A percentile compares a stretch with the other conserved stretches of the same genome.
phyloP scores from a whole-genome alignment of 306 rosid species.

The Prunus mongolica region DNA sequence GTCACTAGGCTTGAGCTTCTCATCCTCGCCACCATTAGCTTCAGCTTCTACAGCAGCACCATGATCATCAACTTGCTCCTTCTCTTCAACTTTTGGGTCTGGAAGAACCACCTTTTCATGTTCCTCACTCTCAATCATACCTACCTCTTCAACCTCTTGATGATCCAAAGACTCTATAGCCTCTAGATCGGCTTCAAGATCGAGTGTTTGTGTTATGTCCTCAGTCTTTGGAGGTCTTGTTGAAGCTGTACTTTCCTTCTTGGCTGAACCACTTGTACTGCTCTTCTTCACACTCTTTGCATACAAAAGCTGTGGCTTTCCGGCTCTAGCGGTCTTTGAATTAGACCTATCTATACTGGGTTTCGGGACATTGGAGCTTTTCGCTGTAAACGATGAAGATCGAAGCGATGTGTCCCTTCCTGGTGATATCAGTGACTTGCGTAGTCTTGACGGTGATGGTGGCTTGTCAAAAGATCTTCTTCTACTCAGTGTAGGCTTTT shows the following conservation, averaged over 20 bases:
- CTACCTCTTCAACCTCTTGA: slow-evolving; percentile 10
- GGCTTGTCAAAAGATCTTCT: slow-evolving; percentile 89
- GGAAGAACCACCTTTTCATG: not conserved
- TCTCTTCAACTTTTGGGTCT: slow-evolving; percentile 16
- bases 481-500: slow-evolving; percentile 39
- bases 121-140: slow-evolving; percentile 2
- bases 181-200: slow-evolving; percentile 21
- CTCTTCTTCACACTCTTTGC: slow-evolving; percentile 32
- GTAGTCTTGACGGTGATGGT: slow-evolving; percentile 46
- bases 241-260: slow-evolving; percentile 28
- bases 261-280: not conserved
- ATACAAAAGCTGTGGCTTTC: slow-evolving; percentile 14
- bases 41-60: not conserved
- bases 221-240: slow-evolving; percentile 10
- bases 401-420: slow-evolving; percentile 26
- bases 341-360: not conserved
- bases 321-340: slow-evolving; percentile 19
- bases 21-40: not conserved
- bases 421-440: slow-evolving; percentile 47
- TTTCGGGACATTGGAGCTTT: slow-evolving; percentile 14
- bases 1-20: not conserved
- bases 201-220: not conserved
- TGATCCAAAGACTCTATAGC: slow-evolving; percentile 22
- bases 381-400: slow-evolving; percentile 19
- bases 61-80: not conserved